Percentiles rank a stretch among this genome's conserved stretches.
Evolutionary conservation across 176 grass and related monocot species (phyloP).

Genomic region (Pontederia crassipes): DNA sequence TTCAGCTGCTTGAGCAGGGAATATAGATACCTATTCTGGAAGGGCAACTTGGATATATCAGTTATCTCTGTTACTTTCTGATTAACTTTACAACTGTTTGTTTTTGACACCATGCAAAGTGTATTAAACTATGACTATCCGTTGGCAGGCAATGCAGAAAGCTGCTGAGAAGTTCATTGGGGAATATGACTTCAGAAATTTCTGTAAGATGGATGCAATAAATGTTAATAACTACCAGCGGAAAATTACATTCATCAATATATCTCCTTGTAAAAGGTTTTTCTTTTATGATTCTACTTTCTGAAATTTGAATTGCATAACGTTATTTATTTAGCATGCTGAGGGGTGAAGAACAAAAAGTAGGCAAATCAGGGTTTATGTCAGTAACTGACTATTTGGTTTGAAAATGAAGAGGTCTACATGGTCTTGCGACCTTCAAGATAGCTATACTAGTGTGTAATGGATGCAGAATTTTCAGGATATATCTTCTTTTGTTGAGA

Average conservation of each 20-base stretch:
- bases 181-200: constrained; percentile 93
- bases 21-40: constrained; percentile 96
- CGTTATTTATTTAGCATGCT: too few species aligned
- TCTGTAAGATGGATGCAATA: constrained; percentile 93
- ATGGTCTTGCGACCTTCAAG: too few species aligned
- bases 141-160: constrained; percentile 72
- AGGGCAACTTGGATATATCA: constrained; percentile 47
- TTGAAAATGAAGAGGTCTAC: too few species aligned
- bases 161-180: constrained; percentile 66
- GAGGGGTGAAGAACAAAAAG: too few species aligned
- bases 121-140: neutral
- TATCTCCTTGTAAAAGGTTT: constrained; percentile 58
- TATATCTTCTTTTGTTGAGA: too few species aligned
- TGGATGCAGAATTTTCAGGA: too few species aligned
- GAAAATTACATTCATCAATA: constrained; percentile 63
- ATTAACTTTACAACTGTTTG: constrained; percentile 17
- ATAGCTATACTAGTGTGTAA: too few species aligned
- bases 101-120: neutral
- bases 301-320: neutral
- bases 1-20: constrained; percentile 85
- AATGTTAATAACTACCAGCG: constrained; percentile 89
- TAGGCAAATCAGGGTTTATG: too few species aligned
- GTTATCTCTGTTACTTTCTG: constrained; percentile 24
- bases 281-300: constrained; percentile 27
- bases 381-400: too few species aligned